phyloP scores from a whole-genome alignment of 441 rosid genomes.

The Populus tomentosa region DNA sequence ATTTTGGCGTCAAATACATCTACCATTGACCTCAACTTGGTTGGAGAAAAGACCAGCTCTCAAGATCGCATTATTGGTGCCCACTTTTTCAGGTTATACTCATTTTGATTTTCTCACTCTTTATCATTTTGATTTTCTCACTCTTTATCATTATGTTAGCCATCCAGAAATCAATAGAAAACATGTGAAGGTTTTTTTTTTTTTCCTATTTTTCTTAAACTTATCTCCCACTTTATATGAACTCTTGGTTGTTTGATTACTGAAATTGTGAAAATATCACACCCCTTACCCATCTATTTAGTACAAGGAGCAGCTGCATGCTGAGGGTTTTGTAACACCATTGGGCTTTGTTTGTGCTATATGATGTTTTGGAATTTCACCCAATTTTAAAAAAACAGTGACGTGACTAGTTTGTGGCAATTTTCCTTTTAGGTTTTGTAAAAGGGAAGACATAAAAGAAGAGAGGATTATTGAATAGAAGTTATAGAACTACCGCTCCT shows the following conservation, averaged over 20 bases:
- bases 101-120: neutral
- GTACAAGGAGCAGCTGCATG: no score
- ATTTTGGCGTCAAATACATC: constrained; percentile 95
- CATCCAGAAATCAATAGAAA: neutral
- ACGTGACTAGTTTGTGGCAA: neutral
- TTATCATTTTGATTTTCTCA: no score
- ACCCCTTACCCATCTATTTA: no score
- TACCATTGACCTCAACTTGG: constrained; percentile 64
- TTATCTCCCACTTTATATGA: no score
- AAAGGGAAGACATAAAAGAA: neutral
- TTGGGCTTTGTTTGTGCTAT: neutral
- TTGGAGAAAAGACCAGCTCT: constrained; percentile 75
- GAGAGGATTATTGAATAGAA: neutral
- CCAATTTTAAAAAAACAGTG: neutral
- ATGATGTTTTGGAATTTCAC: neutral
- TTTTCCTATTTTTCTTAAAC: no score
- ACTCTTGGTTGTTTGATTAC: no score
- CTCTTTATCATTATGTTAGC: no score
- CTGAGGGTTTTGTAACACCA: no score
- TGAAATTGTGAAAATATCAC: no score
- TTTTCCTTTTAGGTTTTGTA: neutral
- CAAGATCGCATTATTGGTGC: constrained; percentile 33
- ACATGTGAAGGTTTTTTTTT: no score
- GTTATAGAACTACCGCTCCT: no score
- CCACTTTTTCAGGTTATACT: neutral